Evolutionary conservation across 2,329 filamentous ascomycete species (phyloP).

Genomic region (Ploettnerulaceae sp.): DNA sequence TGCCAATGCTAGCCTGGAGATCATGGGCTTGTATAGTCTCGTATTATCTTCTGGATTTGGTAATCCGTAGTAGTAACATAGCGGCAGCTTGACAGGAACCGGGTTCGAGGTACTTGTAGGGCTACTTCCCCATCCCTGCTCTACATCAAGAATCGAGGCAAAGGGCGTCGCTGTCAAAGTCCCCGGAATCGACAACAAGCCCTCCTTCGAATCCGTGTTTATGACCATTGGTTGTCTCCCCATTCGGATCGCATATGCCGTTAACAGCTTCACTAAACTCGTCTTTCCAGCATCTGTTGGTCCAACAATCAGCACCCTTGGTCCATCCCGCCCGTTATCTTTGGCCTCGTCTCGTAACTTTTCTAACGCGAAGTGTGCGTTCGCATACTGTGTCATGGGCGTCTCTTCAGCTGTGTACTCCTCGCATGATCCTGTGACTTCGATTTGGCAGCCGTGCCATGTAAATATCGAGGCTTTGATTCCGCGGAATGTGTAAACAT

Average conservation of each 20-base stretch:
- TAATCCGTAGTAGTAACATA: slow-evolving; percentile 85
- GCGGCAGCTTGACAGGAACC: slow-evolving; percentile 83
- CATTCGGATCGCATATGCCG: slow-evolving; percentile 71
- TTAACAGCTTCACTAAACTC: slow-evolving; percentile 69
- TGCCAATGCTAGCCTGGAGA: slow-evolving; percentile 72
- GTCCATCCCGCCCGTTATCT: slow-evolving; percentile 52
- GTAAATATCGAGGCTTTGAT: slow-evolving; percentile 86
- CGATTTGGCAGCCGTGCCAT: slow-evolving; percentile 84
- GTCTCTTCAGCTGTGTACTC: slow-evolving; percentile 75
- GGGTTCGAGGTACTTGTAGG: slow-evolving; percentile 86
- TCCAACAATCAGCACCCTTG: slow-evolving; percentile 80
- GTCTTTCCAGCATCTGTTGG: slow-evolving; percentile 79
- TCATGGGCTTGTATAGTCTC: slow-evolving; percentile 66
- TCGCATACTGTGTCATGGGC: slow-evolving; percentile 73
- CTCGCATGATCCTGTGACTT: slow-evolving; percentile 55
- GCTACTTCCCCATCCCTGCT: slow-evolving; percentile 83
- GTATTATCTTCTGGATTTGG: slow-evolving; percentile 67
- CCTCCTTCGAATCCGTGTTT: slow-evolving; percentile 79
- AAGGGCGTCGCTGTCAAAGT: slow-evolving; percentile 84
- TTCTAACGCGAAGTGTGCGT: slow-evolving; percentile 83
- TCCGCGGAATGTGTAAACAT: slow-evolving; percentile 75
- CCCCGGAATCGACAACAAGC: slow-evolving; percentile 71
- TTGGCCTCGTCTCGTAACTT: slow-evolving; percentile 60
- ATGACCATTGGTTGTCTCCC: slow-evolving; percentile 74
- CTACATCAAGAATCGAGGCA: slow-evolving; percentile 80